Percentiles rank a stretch among this genome's conserved stretches.
phyloP scores from a whole-genome alignment of 768 basidiomycete genomes.

The Mycena vitilis region DNA sequence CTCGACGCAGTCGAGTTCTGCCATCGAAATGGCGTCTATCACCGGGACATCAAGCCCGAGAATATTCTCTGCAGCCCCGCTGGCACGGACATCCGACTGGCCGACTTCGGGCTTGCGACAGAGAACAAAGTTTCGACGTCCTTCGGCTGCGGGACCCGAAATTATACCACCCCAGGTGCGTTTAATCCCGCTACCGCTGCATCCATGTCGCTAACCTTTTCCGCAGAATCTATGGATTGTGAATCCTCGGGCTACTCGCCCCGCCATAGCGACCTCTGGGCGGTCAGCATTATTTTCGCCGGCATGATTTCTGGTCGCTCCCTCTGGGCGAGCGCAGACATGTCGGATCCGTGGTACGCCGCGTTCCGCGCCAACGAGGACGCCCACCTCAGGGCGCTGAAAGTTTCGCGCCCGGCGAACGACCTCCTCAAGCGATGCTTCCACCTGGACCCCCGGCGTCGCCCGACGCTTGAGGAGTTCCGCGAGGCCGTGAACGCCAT shows the following conservation, averaged over 20 bases:
- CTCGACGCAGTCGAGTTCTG: slow-evolving; percentile 67
- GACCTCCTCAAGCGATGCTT: slow-evolving; percentile 27
- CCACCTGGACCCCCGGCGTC: slow-evolving; percentile 23
- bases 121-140: slow-evolving; percentile 10
- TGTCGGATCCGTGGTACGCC: slow-evolving; percentile 5
- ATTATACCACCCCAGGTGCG: slow-evolving; percentile 29
- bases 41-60: slow-evolving; percentile 71
- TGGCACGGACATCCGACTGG: slow-evolving; percentile 56
- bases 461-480: slow-evolving; percentile 25
- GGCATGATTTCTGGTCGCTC: slow-evolving; percentile 16
- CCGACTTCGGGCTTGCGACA: slow-evolving; percentile 67
- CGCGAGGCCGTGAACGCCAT: slow-evolving; percentile 26
- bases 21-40: slow-evolving; percentile 64
- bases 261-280: slow-evolving; percentile 19
- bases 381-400: slow-evolving; percentile 18
- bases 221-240: slow-evolving; percentile 8
- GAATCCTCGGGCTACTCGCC: slow-evolving; percentile 10
- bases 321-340: slow-evolving; percentile 18
- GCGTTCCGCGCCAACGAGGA: slow-evolving; percentile 19
- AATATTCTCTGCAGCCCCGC: slow-evolving; percentile 67
- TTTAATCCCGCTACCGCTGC: neutral
- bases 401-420: slow-evolving; percentile 13
- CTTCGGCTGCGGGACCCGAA: slow-evolving; percentile 22
- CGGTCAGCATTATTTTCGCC: slow-evolving; percentile 12
- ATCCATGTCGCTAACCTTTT: neutral